Evolutionary conservation across 75 land plant species (phyloP).

Genomic region (Sequoiadendron giganteum): DNA sequence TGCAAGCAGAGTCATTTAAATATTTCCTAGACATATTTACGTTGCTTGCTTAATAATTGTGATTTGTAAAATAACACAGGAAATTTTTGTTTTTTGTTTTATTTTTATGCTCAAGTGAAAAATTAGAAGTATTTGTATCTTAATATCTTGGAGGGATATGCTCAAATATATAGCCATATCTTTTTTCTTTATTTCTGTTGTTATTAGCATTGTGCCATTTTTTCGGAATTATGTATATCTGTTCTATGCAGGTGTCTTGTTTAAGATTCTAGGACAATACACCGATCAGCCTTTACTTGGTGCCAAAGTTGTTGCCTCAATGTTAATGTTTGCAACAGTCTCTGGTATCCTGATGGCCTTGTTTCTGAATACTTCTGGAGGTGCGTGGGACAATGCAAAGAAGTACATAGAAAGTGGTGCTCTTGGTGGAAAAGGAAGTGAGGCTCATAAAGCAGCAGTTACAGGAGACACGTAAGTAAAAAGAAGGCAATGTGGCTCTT

Average conservation of each 20-base stretch:
- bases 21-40: neutral
- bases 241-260: constrained; percentile 62
- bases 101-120: neutral
- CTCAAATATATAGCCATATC: neutral
- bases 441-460: constrained; percentile 93
- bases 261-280: constrained; percentile 75
- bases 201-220: neutral
- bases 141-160: constrained; percentile 5
- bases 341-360: constrained; percentile 99
- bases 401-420: constrained; percentile 99
- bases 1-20: neutral
- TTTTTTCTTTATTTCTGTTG: neutral
- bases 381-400: constrained; percentile 99
- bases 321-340: constrained; percentile 99
- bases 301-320: constrained; percentile 93
- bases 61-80: neutral
- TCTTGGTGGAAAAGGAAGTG: constrained; percentile 98
- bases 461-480: constrained; percentile 99
- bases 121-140: neutral
- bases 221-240: neutral
- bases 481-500: too few relatives aligned
- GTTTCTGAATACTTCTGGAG: constrained; percentile 96
- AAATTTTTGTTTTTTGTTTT: neutral
- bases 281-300: constrained; percentile 93
- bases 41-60: neutral